Evolutionary conservation across 1,284 basidiomycete genomes (phyloP), one percentile per base, ranked within the genome.

Genomic region (Malassezia pachydermatis): DNA sequence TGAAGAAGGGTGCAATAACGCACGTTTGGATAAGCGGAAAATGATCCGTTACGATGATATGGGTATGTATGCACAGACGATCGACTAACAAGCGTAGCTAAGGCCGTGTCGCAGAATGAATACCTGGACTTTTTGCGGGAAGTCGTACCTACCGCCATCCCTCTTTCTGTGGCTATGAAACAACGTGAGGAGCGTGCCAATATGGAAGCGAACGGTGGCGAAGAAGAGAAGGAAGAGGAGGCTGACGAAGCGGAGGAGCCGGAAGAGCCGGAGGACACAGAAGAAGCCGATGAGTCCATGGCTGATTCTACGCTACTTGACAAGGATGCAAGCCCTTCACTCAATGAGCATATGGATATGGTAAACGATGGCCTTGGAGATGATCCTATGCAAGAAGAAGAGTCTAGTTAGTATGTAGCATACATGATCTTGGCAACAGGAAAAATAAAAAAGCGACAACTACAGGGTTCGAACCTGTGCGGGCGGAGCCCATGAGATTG

Each of bases 11-110:
- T 65, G 60, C 25, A 56, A 56, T 6, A 62, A 64, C 45, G 62
- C 63, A 1, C 57, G 58, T 16, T 51, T 62, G 10, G 62, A 63
- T 37, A 62, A 64, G 45, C 55, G 62, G 17, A 63, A 62, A 19
- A 54, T 60, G 24, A 42, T 64, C 11, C 55, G 58, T 23, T 65
- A 65, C 48, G 58, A 63, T 28, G 63, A 65, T 48, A 45, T 65
- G 22, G 62, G 51, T 54, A 25, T 14, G 51, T 48, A 2, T 9
- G 23, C n/a, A 7, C 38, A 16, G 11, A 7, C n/a, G 7, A n/a
- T 11, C n/a, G 6, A 28, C 37, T 44, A 13, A 48, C 24, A 30
- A 2, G 19, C 5, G 2, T 35, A 55, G 54, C 59, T 6, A 47
- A 57, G 9, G 63, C 63, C 13, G 62, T 63, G n/a, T 52, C 58